A percentile compares a stretch with the other conserved stretches of the same genome.
Conservation (phyloP, 202 grass and related monocot species). For the Setaria viridis region DNA sequence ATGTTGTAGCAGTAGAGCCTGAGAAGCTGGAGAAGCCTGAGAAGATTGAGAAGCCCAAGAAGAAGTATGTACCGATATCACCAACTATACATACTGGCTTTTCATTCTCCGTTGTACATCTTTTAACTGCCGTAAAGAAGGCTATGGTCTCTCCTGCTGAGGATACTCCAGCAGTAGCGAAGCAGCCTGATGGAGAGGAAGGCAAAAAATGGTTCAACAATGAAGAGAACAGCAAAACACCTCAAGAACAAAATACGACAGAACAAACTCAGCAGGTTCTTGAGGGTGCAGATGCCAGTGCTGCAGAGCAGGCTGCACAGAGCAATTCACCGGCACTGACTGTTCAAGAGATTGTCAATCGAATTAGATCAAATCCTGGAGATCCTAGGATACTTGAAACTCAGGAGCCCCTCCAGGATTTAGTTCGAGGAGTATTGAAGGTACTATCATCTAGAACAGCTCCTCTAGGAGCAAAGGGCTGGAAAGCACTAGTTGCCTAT, state of each 20-base stretch:
- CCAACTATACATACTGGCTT: conserved; percentile 94
- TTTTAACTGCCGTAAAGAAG: conserved; percentile 90
- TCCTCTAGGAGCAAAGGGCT: conserved; percentile 94
- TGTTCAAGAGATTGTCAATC: conserved; percentile 85
- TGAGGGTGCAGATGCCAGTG: conserved; percentile 55
- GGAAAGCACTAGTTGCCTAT: conserved; percentile 87
- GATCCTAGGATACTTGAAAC: conserved; percentile 99
- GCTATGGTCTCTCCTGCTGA: conserved; percentile 72
- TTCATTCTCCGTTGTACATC: conserved; percentile 96
- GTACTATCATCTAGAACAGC: conserved; percentile 96
- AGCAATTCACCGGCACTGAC: conserved; percentile 63
- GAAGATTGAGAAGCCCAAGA: conserved; percentile 70
- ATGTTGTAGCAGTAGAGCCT: conserved; percentile 57
- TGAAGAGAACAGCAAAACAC: conserved; percentile 50
- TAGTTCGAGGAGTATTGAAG: conserved; percentile 90
- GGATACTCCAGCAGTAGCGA: conserved; percentile 32
- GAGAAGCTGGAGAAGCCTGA: conserved; percentile 72
- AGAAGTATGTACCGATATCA: conserved; percentile 85
- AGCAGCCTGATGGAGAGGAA: conserved; percentile 63
- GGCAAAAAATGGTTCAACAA: conserved; percentile 48
- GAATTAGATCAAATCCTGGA: conserved; percentile 81
- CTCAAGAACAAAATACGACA: conserved; percentile 54
- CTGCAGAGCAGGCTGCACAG: conserved; percentile 43
- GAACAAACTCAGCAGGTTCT: conserved; percentile 51
- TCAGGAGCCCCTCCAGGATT: conserved; percentile 96